These are phyloP conservation scores for Penstemon davidsonii DNA, from an alignment of 257 asterid species.

Conservation along the genomic window DNA sequence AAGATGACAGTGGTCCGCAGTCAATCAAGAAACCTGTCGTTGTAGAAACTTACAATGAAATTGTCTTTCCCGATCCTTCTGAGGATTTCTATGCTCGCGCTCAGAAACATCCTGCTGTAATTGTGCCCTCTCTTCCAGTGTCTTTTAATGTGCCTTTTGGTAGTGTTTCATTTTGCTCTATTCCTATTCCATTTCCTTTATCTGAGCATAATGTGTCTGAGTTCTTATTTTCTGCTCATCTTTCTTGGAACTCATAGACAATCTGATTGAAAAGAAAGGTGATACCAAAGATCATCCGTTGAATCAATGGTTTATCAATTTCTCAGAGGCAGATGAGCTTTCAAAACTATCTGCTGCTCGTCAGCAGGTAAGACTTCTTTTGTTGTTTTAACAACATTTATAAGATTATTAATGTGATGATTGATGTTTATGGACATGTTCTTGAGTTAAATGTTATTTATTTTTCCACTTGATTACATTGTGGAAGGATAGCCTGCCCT, in stretches of 20 bases:
- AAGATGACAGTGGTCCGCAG: constrained; percentile 68
- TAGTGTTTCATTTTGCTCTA: constrained; percentile 24
- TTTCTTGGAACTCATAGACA: constrained; percentile 44
- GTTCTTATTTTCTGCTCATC: constrained; percentile 26
- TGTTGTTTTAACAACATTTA: not conserved
- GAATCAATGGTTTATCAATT: constrained; percentile 66
- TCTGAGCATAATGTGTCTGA: constrained; percentile 10
- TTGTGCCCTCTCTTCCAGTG: constrained; percentile 58
- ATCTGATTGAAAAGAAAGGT: constrained; percentile 46
- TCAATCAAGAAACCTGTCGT: constrained; percentile 76
- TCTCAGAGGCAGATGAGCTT: constrained; percentile 88
- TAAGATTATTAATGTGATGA: not conserved
- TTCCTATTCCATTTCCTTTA: not conserved
- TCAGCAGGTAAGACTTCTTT: constrained; percentile 51
- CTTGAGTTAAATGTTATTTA: constrained; percentile 15
- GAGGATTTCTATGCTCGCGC: constrained; percentile 64
- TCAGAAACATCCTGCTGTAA: constrained; percentile 74
- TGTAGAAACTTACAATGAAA: constrained; percentile 64
- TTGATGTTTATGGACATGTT: constrained; percentile 4
- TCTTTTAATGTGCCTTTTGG: constrained; percentile 45
- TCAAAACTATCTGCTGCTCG: constrained; percentile 76
- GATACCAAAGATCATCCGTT: constrained; percentile 63
- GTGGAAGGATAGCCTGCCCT: not conserved
- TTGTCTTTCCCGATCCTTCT: constrained; percentile 74
- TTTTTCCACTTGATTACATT: not conserved